Conservation (phyloP, 345 rosid genomes). For the Gossypium australe region DNA sequence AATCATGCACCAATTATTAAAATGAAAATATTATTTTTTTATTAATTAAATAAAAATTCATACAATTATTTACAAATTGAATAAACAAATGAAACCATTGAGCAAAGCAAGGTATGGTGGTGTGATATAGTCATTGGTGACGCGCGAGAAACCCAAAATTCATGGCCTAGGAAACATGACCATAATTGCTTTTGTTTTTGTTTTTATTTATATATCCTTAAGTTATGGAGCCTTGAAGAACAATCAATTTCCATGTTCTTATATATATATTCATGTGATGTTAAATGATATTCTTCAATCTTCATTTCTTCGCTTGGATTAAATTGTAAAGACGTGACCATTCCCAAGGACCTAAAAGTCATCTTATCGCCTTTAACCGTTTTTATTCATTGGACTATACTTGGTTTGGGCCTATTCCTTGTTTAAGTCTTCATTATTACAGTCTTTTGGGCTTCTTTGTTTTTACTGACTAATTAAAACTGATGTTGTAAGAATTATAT, state of each 20-base stretch:
- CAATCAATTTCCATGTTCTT: constrained; percentile 16
- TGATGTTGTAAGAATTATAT: too few relatives aligned
- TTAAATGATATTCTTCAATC: neutral
- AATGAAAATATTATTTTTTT: neutral
- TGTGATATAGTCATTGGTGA: constrained; percentile 17
- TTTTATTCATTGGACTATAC: neutral
- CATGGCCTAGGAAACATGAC: constrained; percentile 17
- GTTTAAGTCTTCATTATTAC: neutral
- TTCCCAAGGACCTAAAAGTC: neutral
- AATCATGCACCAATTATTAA: neutral
- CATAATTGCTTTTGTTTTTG: constrained; percentile 2
- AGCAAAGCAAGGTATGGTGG: constrained; percentile 18
- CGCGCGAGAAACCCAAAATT: neutral
- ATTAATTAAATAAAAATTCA: neutral
- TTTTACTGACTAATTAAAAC: too few relatives aligned
- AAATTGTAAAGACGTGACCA: neutral
- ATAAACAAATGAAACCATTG: neutral
- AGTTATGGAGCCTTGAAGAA: constrained; percentile 18
- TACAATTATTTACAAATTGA: neutral
- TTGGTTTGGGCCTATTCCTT: neutral
- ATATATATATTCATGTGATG: neutral
- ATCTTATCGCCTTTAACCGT: neutral
- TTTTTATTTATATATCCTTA: neutral
- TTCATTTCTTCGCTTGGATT: neutral
- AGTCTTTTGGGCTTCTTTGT: neutral